Percentiles rank a stretch among this genome's conserved stretches.
Conservation (phyloP, 2,329 filamentous ascomycete species). For the Spiromastix sp. region DNA sequence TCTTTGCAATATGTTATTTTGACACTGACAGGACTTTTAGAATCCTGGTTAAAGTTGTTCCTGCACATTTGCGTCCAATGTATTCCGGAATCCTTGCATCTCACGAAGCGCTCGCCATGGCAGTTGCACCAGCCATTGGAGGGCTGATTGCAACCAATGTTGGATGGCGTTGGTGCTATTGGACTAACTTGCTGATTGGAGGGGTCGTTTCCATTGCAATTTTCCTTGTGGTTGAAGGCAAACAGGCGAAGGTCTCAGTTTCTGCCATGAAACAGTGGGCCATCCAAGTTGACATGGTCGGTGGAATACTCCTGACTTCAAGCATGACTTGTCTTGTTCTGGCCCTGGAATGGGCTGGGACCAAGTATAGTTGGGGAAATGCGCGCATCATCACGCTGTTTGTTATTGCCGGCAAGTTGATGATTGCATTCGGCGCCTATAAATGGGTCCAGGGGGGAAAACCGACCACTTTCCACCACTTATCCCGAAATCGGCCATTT, state of each 20-base stretch:
- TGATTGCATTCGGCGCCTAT: slow-evolving; percentile 13
- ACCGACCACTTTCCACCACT: slow-evolving; percentile 3
- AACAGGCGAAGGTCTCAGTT: slow-evolving; percentile 7
- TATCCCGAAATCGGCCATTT: slow-evolving; percentile 4
- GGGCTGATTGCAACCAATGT: slow-evolving; percentile 12
- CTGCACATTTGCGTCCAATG: slow-evolving; percentile 8
- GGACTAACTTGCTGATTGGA: slow-evolving; percentile 9
- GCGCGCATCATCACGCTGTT: slow-evolving; percentile 14
- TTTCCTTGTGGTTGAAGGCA: slow-evolving; percentile 7
- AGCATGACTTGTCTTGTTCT: slow-evolving; percentile 18
- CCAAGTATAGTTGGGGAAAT: slow-evolving; percentile 16
- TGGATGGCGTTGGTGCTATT: slow-evolving; percentile 12
- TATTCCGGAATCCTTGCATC: slow-evolving; percentile 10
- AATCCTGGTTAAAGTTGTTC: slow-evolving; percentile 9
- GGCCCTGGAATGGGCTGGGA: slow-evolving; percentile 20
- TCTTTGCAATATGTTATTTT: too few relatives aligned
- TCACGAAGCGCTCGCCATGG: slow-evolving; percentile 10
- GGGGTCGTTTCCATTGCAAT: slow-evolving; percentile 4
- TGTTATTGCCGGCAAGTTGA: slow-evolving; percentile 14
- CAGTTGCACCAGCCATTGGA: slow-evolving; percentile 11
- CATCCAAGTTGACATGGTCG: slow-evolving; percentile 16
- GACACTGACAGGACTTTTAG: too few relatives aligned
- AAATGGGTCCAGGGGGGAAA: slow-evolving; percentile 7
- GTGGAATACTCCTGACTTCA: slow-evolving; percentile 15
- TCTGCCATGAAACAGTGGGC: slow-evolving; percentile 10